phyloP scores from a whole-genome alignment of 1,139 yeast genomes.

The Geotrichum europaeum region DNA sequence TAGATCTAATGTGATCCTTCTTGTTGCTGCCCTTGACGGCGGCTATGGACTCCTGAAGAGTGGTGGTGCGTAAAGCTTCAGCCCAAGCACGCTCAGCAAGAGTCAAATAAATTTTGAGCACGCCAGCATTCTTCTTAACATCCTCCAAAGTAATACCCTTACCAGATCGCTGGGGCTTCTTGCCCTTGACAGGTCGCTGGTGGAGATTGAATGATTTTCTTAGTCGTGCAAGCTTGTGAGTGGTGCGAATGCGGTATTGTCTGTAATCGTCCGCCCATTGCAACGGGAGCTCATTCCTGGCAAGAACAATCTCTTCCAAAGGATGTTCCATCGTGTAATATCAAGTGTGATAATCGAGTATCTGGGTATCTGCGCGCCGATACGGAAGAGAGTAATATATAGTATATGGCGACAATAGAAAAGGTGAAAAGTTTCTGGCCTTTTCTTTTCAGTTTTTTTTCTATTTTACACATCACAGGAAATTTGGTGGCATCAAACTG shows the following conservation, averaged over 20 bases:
- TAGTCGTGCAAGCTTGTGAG: constrained; percentile 46
- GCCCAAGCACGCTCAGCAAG: constrained; percentile 66
- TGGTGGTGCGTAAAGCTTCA: constrained; percentile 57
- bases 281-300: constrained; percentile 35
- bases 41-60: constrained; percentile 18
- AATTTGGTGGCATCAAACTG: neutral
- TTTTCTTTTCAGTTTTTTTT: neutral
- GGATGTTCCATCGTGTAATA: constrained; percentile 24
- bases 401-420: neutral
- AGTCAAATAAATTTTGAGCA: constrained; percentile 46
- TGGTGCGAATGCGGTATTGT: constrained; percentile 29
- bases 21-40: constrained; percentile 15
- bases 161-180: constrained; percentile 20
- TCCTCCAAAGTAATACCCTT: constrained; percentile 36
- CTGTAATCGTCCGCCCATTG: constrained; percentile 39
- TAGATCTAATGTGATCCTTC: constrained; percentile 53
- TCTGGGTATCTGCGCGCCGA: neutral
- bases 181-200: constrained; percentile 45
- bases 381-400: neutral
- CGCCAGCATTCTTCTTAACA: constrained; percentile 42
- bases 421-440: neutral
- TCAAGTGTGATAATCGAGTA: neutral
- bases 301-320: constrained; percentile 29
- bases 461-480: neutral
- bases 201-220: constrained; percentile 54